Evolutionary conservation across 768 basidiomycete species (phyloP).

Genomic region (Vishniacozyma victoriae): DNA sequence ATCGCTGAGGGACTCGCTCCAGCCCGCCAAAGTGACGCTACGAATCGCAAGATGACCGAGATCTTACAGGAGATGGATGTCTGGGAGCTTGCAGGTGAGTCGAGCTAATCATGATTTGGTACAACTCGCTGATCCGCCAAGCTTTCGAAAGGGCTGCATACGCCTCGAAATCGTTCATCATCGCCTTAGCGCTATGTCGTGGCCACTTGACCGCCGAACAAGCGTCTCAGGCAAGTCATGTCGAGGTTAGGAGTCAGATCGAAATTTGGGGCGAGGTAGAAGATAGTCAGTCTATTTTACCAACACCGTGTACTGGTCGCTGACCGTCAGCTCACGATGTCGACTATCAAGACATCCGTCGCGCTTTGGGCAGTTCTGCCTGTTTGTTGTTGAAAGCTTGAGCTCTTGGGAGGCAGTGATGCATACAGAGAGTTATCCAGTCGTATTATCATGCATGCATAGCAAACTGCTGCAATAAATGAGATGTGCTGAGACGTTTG

Average conservation of each 20-base stretch:
- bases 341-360: constrained; percentile 86
- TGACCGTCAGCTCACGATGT: constrained; percentile 79
- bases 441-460: too few relatives aligned
- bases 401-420: too few relatives aligned
- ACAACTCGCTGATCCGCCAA: not conserved
- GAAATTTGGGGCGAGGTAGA: constrained; percentile 99
- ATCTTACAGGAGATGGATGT: constrained; percentile 62
- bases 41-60: constrained; percentile 57
- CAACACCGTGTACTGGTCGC: not conserved
- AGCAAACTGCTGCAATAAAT: too few relatives aligned
- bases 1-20: constrained; percentile 68
- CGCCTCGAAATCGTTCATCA: constrained; percentile 82
- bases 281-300: constrained; percentile 69
- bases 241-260: constrained; percentile 93
- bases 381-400: constrained; percentile 52
- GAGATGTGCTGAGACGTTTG: too few relatives aligned
- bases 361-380: constrained; percentile 74
- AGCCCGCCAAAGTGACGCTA: constrained; percentile 63
- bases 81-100: constrained; percentile 85
- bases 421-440: too few relatives aligned
- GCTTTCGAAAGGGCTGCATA: constrained; percentile 80
- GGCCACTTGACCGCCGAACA: constrained; percentile 71
- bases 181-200: constrained; percentile 75
- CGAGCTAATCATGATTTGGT: not conserved
- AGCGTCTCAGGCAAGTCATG: constrained; percentile 75